phyloP scores from a whole-genome alignment of 768 basidiomycete genomes.

The Lyophyllum shimeji region DNA sequence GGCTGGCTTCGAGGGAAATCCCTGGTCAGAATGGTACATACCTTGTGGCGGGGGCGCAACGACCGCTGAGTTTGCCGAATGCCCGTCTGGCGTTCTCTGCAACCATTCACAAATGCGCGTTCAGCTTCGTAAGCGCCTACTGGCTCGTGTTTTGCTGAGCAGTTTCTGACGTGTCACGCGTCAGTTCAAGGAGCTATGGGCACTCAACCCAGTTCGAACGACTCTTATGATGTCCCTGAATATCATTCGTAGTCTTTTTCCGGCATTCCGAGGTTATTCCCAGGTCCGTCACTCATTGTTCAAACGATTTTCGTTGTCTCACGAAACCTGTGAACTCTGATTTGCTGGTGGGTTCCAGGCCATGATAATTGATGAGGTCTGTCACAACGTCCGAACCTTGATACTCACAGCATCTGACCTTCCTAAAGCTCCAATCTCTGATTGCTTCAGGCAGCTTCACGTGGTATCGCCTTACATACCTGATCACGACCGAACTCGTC shows the following conservation, averaged over 20 bases:
- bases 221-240: conserved; percentile 72
- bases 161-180: conserved; percentile 11
- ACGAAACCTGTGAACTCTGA: conserved; percentile 18
- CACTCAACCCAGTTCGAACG: conserved; percentile 66
- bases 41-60: conserved; percentile 68
- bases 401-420: conserved; percentile 14
- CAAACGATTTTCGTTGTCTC: conserved; percentile 1
- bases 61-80: conserved; percentile 59
- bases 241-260: conserved; percentile 71
- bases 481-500: conserved; percentile 61
- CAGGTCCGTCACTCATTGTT: conserved; percentile 43
- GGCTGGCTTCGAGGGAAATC: conserved; percentile 57
- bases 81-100: conserved; percentile 50
- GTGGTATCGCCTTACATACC: conserved; percentile 60
- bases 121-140: conserved; percentile 44
- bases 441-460: conserved; percentile 72
- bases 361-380: conserved; percentile 79
- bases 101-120: conserved; percentile 52
- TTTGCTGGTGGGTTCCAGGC: conserved; percentile 39
- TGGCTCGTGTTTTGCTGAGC: conserved; percentile 4
- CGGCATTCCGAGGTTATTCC: conserved; percentile 82
- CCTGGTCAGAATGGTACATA: conserved; percentile 42
- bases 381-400: conserved; percentile 24
- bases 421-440: conserved; percentile 61
- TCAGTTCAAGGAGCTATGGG: conserved; percentile 43